phyloP scores from a whole-genome alignment of 2,329 filamentous ascomycete species.

The Penicillium freii region DNA sequence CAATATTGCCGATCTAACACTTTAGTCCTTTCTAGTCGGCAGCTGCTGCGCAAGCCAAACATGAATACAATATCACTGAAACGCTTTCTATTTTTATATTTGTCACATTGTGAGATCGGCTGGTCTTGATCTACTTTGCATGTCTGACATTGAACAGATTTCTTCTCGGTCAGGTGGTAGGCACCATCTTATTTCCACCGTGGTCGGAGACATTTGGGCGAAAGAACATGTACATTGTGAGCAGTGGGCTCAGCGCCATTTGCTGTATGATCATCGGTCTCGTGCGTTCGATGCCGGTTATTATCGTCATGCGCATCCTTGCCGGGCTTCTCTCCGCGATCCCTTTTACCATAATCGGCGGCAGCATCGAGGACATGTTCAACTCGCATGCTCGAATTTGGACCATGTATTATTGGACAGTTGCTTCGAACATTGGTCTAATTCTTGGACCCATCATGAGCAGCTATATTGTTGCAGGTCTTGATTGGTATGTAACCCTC shows the following conservation, averaged over 20 bases:
- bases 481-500: slow-evolving; percentile 37
- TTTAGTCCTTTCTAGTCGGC: slow-evolving; percentile 22
- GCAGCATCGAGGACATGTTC: slow-evolving; percentile 53
- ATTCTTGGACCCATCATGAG: slow-evolving; percentile 47
- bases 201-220: slow-evolving; percentile 42
- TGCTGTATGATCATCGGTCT: slow-evolving; percentile 42
- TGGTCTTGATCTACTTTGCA: slow-evolving; percentile 2
- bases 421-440: slow-evolving; percentile 45
- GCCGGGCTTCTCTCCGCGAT: slow-evolving; percentile 49
- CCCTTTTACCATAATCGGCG: slow-evolving; percentile 48
- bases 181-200: slow-evolving; percentile 37
- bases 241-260: slow-evolving; percentile 29
- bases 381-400: slow-evolving; percentile 47
- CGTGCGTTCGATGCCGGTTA: slow-evolving; percentile 36
- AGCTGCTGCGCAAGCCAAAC: slow-evolving; percentile 27
- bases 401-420: slow-evolving; percentile 49
- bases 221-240: slow-evolving; percentile 36
- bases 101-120: slow-evolving; percentile 25
- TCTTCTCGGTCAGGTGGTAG: slow-evolving; percentile 35
- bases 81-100: slow-evolving; percentile 35
- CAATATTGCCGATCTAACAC: neutral
- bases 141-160: slow-evolving; percentile 25
- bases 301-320: slow-evolving; percentile 45
- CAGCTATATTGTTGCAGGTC: slow-evolving; percentile 39
- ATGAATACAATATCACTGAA: slow-evolving; percentile 27